A percentile compares a stretch with the other conserved stretches of the same genome.
These are phyloP conservation scores for Edaphochlamys debaryana DNA, from an alignment of 139 green algal species.

Conservation along the genomic window DNA sequence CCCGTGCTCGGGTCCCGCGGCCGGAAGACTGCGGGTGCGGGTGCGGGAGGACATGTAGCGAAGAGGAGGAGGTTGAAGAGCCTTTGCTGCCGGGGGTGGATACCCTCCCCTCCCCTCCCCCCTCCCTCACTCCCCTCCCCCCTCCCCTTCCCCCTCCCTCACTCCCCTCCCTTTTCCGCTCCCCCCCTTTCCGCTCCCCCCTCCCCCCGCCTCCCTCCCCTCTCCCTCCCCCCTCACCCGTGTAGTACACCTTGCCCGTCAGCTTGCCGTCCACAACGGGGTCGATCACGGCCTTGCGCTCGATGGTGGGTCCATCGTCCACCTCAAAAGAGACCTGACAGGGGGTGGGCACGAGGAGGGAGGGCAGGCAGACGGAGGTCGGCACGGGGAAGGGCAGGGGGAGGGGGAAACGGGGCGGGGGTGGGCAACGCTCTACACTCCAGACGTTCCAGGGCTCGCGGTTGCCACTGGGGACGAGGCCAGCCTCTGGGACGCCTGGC, in stretches of 20 bases:
- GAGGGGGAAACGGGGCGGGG: no score
- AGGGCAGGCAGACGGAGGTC: no score
- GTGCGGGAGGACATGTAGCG: neutral
- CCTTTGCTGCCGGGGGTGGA: neutral
- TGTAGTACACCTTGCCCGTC: slow-evolving; percentile 31
- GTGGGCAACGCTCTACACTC: no score
- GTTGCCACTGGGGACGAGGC: no score
- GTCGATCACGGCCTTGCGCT: slow-evolving; percentile 10
- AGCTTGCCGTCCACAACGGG: slow-evolving; percentile 18
- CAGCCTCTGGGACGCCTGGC: no score
- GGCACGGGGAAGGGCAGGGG: no score
- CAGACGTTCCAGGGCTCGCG: no score
- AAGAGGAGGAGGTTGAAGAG: neutral
- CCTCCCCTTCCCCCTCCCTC: no score
- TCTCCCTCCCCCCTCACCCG: no score
- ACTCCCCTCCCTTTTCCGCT: no score
- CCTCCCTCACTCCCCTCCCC: neutral
- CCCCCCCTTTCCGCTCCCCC: neutral
- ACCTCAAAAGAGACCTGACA: slow-evolving; percentile 1
- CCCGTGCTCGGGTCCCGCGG: neutral
- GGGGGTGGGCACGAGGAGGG: no score
- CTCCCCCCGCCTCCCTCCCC: neutral
- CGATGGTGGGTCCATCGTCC: neutral
- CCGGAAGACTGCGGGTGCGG: slow-evolving; percentile 7
- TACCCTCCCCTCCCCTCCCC: no score